Percentiles rank a stretch among this genome's conserved stretches.
phyloP scores from a whole-genome alignment of 2,329 filamentous ascomycete genomes.

The Verruconis gallopava region DNA sequence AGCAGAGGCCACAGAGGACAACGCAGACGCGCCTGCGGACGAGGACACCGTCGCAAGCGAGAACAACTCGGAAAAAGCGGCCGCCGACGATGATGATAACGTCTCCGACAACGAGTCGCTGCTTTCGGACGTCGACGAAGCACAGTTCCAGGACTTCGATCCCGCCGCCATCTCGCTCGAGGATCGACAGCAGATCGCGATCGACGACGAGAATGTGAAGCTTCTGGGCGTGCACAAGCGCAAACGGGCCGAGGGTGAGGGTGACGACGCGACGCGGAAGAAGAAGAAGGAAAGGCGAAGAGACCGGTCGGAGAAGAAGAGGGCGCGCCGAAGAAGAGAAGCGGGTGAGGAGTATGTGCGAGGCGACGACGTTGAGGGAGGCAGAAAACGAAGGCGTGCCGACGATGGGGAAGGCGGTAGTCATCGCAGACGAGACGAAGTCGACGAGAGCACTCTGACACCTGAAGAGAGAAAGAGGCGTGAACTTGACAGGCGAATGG shows the following conservation, averaged over 20 bases:
- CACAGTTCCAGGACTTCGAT: conserved; percentile 53
- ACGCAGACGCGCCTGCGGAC: conserved; percentile 9
- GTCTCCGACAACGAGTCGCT: conserved; percentile 41
- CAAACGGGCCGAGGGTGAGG: conserved; percentile 48
- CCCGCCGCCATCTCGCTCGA: conserved; percentile 43
- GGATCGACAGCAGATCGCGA: conserved; percentile 43
- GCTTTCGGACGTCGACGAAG: conserved; percentile 51
- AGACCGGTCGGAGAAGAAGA: conserved; percentile 45
- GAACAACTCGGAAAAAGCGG: conserved; percentile 4
- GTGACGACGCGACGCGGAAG: conserved; percentile 49
- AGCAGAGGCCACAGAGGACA: conserved; percentile 11
- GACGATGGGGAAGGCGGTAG: conserved; percentile 28
- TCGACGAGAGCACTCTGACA: conserved; percentile 65
- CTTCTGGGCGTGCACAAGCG: conserved; percentile 50
- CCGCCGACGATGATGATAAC: conserved; percentile 24
- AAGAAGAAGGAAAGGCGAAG: conserved; percentile 52
- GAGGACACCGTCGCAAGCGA: conserved; percentile 7
- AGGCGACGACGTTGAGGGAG: conserved; percentile 30
- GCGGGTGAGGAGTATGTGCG: conserved; percentile 6
- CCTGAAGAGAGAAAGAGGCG: conserved; percentile 72
- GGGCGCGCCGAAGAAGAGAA: conserved; percentile 44
- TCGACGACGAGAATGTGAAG: conserved; percentile 49
- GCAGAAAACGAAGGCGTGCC: conserved; percentile 33
- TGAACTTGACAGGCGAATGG: conserved; percentile 76
- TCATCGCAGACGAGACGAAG: conserved; percentile 37